These are phyloP conservation scores for Hypoxylon rickii DNA, from an alignment of 495 filamentous ascomycete genomes.

Conservation along the genomic window DNA sequence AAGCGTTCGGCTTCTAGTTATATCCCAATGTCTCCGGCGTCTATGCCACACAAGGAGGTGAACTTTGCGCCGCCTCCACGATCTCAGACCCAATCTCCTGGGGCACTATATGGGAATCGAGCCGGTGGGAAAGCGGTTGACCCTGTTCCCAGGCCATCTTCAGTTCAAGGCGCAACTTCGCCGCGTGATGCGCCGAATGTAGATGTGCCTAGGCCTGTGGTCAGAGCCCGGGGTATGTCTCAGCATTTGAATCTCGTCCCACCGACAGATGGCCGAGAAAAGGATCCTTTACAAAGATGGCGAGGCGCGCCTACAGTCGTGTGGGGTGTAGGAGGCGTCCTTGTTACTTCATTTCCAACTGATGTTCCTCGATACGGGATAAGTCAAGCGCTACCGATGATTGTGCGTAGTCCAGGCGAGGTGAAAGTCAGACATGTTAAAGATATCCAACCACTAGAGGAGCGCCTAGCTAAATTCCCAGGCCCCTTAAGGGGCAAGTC, in stretches of 20 bases:
- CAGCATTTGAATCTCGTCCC: slow-evolving; percentile 49
- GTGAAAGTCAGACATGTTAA: slow-evolving; percentile 74
- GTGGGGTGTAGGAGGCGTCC: slow-evolving; percentile 84
- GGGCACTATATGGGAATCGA: slow-evolving; percentile 58
- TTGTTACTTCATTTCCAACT: slow-evolving; percentile 86
- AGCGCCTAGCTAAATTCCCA: slow-evolving; percentile 79
- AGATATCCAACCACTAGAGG: slow-evolving; percentile 68
- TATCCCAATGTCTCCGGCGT: slow-evolving; percentile 39
- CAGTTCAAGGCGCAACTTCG: slow-evolving; percentile 62
- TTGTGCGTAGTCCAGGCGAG: slow-evolving; percentile 84
- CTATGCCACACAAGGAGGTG: slow-evolving; percentile 39
- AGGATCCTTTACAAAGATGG: slow-evolving; percentile 85
- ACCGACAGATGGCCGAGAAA: slow-evolving; percentile 79
- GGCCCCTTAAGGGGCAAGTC: slow-evolving; percentile 85
- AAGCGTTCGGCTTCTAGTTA: slow-evolving; percentile 56
- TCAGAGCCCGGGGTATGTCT: slow-evolving; percentile 44
- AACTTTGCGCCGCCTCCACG: slow-evolving; percentile 65
- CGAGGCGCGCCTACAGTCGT: slow-evolving; percentile 82
- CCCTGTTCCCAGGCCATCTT: slow-evolving; percentile 69
- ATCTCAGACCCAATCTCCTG: slow-evolving; percentile 87
- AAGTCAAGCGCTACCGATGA: slow-evolving; percentile 70
- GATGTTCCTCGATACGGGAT: slow-evolving; percentile 84
- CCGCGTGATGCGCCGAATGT: slow-evolving; percentile 47
- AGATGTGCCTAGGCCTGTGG: slow-evolving; percentile 19
- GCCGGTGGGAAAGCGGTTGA: slow-evolving; percentile 52